These are phyloP conservation scores for Zizania palustris DNA, from an alignment of 202 grass and related monocot species.

Conservation along the genomic window DNA sequence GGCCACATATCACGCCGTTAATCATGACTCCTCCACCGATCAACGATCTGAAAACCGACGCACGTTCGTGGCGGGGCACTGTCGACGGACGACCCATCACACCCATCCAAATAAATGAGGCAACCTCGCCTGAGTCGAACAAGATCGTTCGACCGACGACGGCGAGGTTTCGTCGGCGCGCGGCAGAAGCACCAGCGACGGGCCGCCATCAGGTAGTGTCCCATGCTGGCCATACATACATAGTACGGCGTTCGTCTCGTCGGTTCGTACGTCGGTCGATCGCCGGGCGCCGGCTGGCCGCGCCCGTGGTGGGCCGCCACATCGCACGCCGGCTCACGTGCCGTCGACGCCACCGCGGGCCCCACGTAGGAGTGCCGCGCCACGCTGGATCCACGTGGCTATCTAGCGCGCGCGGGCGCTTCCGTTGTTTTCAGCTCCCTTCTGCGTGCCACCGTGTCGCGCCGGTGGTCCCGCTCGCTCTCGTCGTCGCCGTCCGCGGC, in stretches of 20 bases:
- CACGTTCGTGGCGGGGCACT: too few species aligned
- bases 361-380: constrained; percentile 6
- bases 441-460: neutral
- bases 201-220: neutral
- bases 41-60: neutral
- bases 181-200: neutral
- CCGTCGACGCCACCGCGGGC: neutral
- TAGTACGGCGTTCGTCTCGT: too few species aligned
- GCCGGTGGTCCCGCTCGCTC: too few species aligned
- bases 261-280: too few species aligned
- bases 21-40: neutral
- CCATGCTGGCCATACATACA: too few species aligned
- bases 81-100: too few species aligned
- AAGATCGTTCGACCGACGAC: neutral
- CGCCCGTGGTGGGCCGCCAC: neutral
- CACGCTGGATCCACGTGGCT: constrained; percentile 30
- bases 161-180: neutral
- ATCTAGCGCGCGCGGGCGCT: neutral
- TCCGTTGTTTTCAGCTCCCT: neutral
- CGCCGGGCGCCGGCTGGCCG: neutral
- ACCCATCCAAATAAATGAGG: too few species aligned
- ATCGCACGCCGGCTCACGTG: constrained; percentile 16
- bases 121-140: too few species aligned
- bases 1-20: neutral
- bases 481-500: too few species aligned